Percentiles rank a stretch among this genome's conserved stretches.
phyloP scores from a whole-genome alignment of 768 basidiomycete species.

The Psilocybe cyanescens region DNA sequence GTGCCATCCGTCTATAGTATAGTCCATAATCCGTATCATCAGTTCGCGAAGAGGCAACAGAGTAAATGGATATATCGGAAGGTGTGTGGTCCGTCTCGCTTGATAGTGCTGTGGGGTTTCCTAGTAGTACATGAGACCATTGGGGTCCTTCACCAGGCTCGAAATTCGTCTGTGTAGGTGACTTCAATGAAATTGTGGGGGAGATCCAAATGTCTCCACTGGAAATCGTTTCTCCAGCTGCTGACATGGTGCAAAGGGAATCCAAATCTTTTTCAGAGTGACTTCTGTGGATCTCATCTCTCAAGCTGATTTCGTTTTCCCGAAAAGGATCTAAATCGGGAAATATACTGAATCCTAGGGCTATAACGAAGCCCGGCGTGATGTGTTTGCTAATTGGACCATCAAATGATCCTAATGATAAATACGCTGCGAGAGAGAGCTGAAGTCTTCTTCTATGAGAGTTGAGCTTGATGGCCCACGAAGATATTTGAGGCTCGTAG shows the following conservation, averaged over 20 bases:
- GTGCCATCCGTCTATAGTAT: not conserved
- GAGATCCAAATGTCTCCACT: too few species aligned
- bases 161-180: too few species aligned
- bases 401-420: not conserved
- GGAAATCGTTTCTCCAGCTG: too few species aligned
- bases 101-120: too few species aligned
- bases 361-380: not conserved
- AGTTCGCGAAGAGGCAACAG: not conserved
- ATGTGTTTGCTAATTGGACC: not conserved
- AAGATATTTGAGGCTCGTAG: not conserved
- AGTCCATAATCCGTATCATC: not conserved
- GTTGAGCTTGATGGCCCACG: not conserved
- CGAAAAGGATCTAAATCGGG: not conserved
- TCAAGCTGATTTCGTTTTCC: too few species aligned
- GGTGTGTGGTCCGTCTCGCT: not conserved
- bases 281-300: too few species aligned
- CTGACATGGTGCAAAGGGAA: too few species aligned
- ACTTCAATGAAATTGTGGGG: too few species aligned
- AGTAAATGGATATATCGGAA: not conserved
- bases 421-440: not conserved
- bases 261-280: too few species aligned
- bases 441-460: not conserved
- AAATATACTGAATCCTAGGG: not conserved
- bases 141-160: too few species aligned
- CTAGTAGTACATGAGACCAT: too few species aligned